phyloP scores from a whole-genome alignment of 2,329 filamentous ascomycete species.

The Nakataea oryzae region DNA sequence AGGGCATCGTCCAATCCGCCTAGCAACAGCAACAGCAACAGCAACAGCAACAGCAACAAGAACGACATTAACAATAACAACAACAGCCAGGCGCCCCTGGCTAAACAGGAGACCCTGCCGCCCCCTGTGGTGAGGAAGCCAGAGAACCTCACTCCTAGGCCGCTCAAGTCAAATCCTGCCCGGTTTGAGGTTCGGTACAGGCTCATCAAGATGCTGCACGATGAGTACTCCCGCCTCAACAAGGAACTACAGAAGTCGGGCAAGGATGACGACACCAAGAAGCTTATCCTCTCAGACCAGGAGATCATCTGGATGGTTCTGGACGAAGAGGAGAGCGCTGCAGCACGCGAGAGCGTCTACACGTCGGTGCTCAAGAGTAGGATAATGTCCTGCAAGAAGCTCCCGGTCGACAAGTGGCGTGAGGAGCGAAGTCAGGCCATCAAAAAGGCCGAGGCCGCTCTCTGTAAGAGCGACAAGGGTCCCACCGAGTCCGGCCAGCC shows the following conservation, averaged over 20 bases:
- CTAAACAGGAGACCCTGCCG: background rate
- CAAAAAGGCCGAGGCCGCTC: background rate
- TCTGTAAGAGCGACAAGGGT: background rate
- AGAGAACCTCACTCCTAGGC: conserved; percentile 57
- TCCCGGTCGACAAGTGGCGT: conserved; percentile 63
- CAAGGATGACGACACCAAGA: conserved; percentile 34
- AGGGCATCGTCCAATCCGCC: background rate
- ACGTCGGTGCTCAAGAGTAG: conserved; percentile 74
- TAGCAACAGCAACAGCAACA: background rate
- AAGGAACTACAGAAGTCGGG: conserved; percentile 43
- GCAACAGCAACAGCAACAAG: background rate
- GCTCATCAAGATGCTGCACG: conserved; percentile 53
- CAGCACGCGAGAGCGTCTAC: conserved; percentile 64
- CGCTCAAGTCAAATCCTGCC: conserved; percentile 47
- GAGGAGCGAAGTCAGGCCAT: conserved; percentile 33
- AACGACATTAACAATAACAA: background rate
- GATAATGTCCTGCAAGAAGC: conserved; percentile 65
- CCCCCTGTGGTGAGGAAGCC: conserved; percentile 17
- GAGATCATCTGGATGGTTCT: conserved; percentile 58
- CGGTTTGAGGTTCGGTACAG: conserved; percentile 44
- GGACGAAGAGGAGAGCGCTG: conserved; percentile 70
- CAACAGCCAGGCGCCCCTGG: background rate
- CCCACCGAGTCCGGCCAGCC: conserved; percentile 1
- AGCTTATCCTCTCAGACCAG: conserved; percentile 51
- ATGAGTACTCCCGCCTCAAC: conserved; percentile 58